Percentiles rank a stretch among this genome's conserved stretches.
These are phyloP conservation scores for Medicago ruthenica DNA, from an alignment of 306 rosid genomes.

Conservation along the genomic window DNA sequence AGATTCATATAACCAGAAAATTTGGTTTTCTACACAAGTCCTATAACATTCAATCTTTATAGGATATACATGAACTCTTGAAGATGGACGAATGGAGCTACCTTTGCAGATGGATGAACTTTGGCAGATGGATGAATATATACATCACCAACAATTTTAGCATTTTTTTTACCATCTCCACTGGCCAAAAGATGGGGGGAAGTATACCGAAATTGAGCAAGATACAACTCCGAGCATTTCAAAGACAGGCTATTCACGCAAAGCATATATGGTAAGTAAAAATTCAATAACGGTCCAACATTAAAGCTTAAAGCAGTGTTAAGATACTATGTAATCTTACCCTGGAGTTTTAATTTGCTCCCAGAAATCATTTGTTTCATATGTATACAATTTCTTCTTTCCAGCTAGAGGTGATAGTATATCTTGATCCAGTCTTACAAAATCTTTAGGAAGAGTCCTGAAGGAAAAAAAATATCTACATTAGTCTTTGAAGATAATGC, in stretches of 20 bases:
- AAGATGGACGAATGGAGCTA: conserved; percentile 73
- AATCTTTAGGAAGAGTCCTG: conserved; percentile 78
- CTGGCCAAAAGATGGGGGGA: conserved; percentile 71
- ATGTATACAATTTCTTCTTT: conserved; percentile 85
- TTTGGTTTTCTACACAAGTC: background rate
- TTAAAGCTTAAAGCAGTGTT: conserved; percentile 28
- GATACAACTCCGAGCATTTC: conserved; percentile 92
- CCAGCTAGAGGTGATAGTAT: conserved; percentile 96
- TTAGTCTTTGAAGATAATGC: conserved; percentile 28
- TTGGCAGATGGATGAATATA: conserved; percentile 95
- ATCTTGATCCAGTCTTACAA: conserved; percentile 95
- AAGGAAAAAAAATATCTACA: conserved; percentile 8
- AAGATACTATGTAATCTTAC: conserved; percentile 48
- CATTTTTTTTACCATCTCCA: conserved; percentile 73
- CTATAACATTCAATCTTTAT: background rate
- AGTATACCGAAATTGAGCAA: conserved; percentile 74
- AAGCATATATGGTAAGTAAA: conserved; percentile 35
- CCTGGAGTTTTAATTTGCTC: conserved; percentile 98
- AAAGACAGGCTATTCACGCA: conserved; percentile 75
- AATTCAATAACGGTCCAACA: background rate
- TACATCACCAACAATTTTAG: conserved; percentile 75
- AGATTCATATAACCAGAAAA: conserved; percentile 11
- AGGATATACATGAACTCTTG: conserved; percentile 80
- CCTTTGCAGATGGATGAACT: conserved; percentile 96
- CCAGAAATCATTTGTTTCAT: conserved; percentile 89